Evolutionary conservation across 2,329 filamentous ascomycete species (phyloP).

Genomic region (Ceratocystis huliohia): DNA sequence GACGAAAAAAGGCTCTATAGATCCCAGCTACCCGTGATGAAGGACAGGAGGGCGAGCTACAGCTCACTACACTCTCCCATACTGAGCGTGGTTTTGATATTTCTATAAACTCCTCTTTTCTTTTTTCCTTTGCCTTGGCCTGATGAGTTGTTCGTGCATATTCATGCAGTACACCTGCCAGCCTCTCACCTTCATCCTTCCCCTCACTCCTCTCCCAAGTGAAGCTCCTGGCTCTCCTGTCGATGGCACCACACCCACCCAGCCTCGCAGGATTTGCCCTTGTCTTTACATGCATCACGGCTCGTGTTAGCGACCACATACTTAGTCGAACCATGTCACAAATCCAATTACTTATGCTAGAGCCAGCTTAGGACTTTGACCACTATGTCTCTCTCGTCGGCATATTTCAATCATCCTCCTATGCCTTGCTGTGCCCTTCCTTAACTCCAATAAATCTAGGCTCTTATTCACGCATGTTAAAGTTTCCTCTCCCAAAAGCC

Average conservation of each 20-base stretch:
- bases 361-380: background rate
- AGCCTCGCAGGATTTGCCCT: background rate
- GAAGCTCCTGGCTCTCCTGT: background rate
- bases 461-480: background rate
- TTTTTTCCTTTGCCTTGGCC: slow-evolving; percentile 8
- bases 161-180: background rate
- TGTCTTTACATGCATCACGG: background rate
- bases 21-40: too few species aligned
- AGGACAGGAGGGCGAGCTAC: too few species aligned
- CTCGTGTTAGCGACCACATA: background rate
- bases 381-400: too few species aligned
- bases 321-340: background rate
- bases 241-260: background rate
- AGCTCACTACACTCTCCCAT: too few species aligned
- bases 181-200: background rate
- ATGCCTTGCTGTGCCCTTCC: too few species aligned
- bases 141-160: slow-evolving; percentile 27
- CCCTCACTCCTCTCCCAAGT: background rate
- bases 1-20: too few species aligned
- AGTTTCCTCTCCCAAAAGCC: background rate
- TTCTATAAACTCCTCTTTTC: background rate
- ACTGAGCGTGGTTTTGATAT: too few species aligned
- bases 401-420: too few species aligned
- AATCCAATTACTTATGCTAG: background rate
- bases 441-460: too few species aligned